Evolutionary conservation across 345 rosid species (phyloP), one percentile per base, ranked within the genome.

Genomic region (Psidium friedrichsthalianum): DNA sequence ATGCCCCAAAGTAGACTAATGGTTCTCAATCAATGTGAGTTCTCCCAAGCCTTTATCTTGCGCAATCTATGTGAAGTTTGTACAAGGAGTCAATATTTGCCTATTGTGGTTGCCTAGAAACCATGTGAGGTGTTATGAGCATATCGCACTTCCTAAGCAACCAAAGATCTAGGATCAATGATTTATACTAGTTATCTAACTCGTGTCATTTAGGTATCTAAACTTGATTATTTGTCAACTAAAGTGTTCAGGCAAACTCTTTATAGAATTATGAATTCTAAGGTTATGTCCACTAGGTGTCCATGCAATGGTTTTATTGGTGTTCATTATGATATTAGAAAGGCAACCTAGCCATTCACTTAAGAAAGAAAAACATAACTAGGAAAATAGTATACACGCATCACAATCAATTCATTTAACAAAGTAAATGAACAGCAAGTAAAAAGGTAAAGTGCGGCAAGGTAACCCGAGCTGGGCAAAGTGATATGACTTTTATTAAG

Each of bases 121-220:
- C 16, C 53, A 12, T 11, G 15, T 51, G 53, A 11, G 53, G 15
- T n/a, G 4, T 24, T 22, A 0, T 8, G 3, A 56, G n/a, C 4
- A 11, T n/a, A 24, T 10, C 61, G 3, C 27, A 56, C 6, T 56
- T 56, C 0, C 13, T 24, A 56, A 4, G 13, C 6, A 24, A 24
- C 27, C 14, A 24, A 2, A 56, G 27, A 24, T 56, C 1, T 24
- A 24, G 13, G 27, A 11, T 56, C 0, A 1, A 2, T 0, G 24
- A 56, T 13, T n/a, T 56, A 56, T 5, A 24, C 13, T 56, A 56
- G 24, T 56, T 22, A 22, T 22, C 11, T 56, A 22, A 10, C 12
- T 24, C 24, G 27, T 10, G 6, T 11, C 0, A 1, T 56, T 56
- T 56, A 0, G 6, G 11, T 56, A 56, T 13, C n/a, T 0, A 1